Evolutionary conservation across 331 rosid genomes (phyloP), one percentile per base, ranked within the genome.

Genomic region (Acacia pycnantha): DNA sequence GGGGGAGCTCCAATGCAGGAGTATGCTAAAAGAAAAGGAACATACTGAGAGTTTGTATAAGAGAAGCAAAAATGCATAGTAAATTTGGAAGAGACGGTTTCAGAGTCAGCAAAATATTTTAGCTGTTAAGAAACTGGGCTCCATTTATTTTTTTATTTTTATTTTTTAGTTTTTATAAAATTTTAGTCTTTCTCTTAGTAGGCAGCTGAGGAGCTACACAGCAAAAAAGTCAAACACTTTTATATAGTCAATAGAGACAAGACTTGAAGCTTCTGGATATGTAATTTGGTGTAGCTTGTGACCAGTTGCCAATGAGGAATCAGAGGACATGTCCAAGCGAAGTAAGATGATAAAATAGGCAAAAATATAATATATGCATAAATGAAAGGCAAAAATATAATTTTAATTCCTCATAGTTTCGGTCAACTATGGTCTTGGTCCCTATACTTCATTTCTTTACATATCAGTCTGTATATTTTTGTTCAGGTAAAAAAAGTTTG

Each of bases 21-120:
- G 77, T 74, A 92, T 89, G 98, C 44, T 79, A 18, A 82, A 88
- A 70, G 93, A 83, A 51, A 88, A 85, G 85, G 83, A 78, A 44
- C 92, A 53, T 40, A 50, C 87, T 67, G 91, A 93, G 88, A 84
- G 83, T 68, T 80, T 93, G 87, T 37, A 8, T 50, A 3, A 2
- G 26, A 18, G 75, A 44, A 70, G 80, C 58, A 5, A 77, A 68
- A 44, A 15, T 50, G 18, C 27, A 35, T 35, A 35, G 40, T 5
- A 35, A 35, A 6, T 35, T 35, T 35, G 40, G 40, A 35, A 11
- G 72, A 31, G 65, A 44, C 15, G 15, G 29, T 33, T 54, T 74
- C 46, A 6, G 33, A 31, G 16, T 44, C 48, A 37, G 58, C 74
- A 15, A 77, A 77, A 35, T 35, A 27, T 62, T 70, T 16, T 72